Evolutionary conservation across 1,284 basidiomycete species (phyloP).

Genomic region (Fomes fomentarius): DNA sequence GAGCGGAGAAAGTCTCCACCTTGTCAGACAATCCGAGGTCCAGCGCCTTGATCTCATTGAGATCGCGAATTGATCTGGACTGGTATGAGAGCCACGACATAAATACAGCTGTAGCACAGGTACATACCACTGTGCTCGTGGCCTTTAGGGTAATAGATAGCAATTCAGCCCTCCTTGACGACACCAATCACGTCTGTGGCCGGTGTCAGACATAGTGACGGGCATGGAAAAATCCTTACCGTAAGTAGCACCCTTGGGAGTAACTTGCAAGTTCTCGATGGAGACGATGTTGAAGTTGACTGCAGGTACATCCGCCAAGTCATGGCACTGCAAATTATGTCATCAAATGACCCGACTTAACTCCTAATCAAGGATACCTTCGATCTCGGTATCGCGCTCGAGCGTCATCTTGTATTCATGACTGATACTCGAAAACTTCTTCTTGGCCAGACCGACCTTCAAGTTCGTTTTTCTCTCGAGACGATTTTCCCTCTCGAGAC

Average conservation of each 20-base stretch:
- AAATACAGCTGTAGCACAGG: neutral
- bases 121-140: conserved; percentile 65
- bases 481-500: conserved; percentile 94
- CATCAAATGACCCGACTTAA: conserved; percentile 7
- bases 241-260: conserved; percentile 78
- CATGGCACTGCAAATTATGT: conserved; percentile 64
- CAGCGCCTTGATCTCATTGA: conserved; percentile 84
- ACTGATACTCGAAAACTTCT: conserved; percentile 90
- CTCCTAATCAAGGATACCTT: conserved; percentile 48
- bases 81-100: neutral
- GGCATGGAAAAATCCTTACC: conserved; percentile 51
- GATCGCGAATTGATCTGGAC: conserved; percentile 74
- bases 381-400: conserved; percentile 83
- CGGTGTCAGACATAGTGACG: conserved; percentile 4
- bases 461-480: conserved; percentile 91
- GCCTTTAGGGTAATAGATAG: conserved; percentile 76
- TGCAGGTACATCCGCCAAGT: conserved; percentile 74
- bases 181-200: conserved; percentile 82
- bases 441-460: conserved; percentile 94
- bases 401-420: conserved; percentile 96
- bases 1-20: conserved; percentile 80
- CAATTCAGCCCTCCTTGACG: conserved; percentile 77
- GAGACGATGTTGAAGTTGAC: conserved; percentile 86
- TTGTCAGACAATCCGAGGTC: conserved; percentile 82
- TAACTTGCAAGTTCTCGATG: conserved; percentile 63